Evolutionary conservation across 495 filamentous ascomycete species (phyloP), one percentile per base, ranked within the genome.

Genomic region (Cairneyella variabilis): DNA sequence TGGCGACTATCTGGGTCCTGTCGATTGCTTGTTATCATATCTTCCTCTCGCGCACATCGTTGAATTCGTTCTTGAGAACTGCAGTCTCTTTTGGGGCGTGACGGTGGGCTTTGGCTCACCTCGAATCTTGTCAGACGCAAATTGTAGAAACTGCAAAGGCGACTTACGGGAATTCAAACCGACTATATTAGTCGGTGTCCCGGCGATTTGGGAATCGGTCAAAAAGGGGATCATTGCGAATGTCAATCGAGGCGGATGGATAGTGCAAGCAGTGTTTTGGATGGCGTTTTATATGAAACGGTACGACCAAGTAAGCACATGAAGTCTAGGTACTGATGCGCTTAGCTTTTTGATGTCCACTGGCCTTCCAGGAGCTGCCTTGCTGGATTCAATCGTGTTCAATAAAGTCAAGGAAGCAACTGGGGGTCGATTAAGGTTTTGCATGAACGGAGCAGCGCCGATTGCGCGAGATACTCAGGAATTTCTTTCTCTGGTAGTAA

Each of bases 81-180:
- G 89, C 10, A 84, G 80, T 56, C 66, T 97, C 50, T 92, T 84
- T 72, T 97, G 92, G 92, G 92, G 92, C 55, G 83, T 86, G 20
- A 89, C 83, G 28, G 95, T 97, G 88, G 92, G 93, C 36, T 97
- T 97, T 69, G 92, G 92, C 56, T 92, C 88, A 66, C 86, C 89
- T 3, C 85, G 86, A 61, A 98, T 93, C 1, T 75, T 98, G 39
- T 95, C 91, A 3, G 90, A 97, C 66, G 70, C 73, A 45, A 91
- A 85, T 20, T 85, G 95, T 64, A 84, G 89, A 51, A 93, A 96
- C 70, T 97, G 89, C 78, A 86, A 85, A 63, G 93, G 93, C 53
- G 93, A 98, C 64, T 96, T 98, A 63, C 82, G 83, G 51, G 93
- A 98, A 65, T 89, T 96, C 69, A 84, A 84, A 63, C 93, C 93